These are phyloP conservation scores for Hanseniaspora singularis DNA, from an alignment of 805 yeast species.

Conservation along the genomic window DNA sequence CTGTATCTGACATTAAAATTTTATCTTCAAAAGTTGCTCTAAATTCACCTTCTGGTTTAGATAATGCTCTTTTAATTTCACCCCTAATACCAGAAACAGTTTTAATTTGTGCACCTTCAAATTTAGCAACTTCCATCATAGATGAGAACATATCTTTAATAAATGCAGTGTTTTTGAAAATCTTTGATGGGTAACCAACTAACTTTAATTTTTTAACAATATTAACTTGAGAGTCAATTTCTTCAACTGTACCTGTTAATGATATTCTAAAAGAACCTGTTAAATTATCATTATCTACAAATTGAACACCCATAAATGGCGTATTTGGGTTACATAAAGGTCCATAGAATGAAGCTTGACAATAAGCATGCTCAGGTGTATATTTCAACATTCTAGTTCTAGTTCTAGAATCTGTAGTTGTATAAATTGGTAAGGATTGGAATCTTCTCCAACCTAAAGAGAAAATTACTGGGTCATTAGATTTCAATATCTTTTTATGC, in stretches of 20 bases:
- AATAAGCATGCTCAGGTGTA: slow-evolving; percentile 95
- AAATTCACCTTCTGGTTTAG: slow-evolving; percentile 89
- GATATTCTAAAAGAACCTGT: slow-evolving; percentile 88
- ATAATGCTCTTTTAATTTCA: slow-evolving; percentile 86
- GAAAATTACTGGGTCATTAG: slow-evolving; percentile 87
- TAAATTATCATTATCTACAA: slow-evolving; percentile 70
- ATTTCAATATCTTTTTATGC: slow-evolving; percentile 91
- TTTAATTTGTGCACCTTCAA: slow-evolving; percentile 93
- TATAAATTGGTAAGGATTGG: slow-evolving; percentile 89
- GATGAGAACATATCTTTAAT: slow-evolving; percentile 92
- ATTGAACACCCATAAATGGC: slow-evolving; percentile 89
- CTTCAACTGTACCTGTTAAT: slow-evolving; percentile 93
- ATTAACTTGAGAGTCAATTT: slow-evolving; percentile 76
- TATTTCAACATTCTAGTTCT: slow-evolving; percentile 95
- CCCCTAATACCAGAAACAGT: slow-evolving; percentile 97
- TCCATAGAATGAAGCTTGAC: slow-evolving; percentile 92
- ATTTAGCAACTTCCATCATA: slow-evolving; percentile 88
- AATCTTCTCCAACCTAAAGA: slow-evolving; percentile 98
- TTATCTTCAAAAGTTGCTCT: slow-evolving; percentile 97
- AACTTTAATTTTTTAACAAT: slow-evolving; percentile 91
- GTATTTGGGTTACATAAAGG: slow-evolving; percentile 96
- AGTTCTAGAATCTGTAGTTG: slow-evolving; percentile 94
- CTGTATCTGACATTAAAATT: slow-evolving; percentile 76
- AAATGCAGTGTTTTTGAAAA: slow-evolving; percentile 92
- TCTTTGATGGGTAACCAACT: slow-evolving; percentile 88